Base-by-base conservation (phyloP, 768 basidiomycete genomes). In the Cystobasidium onofrii region DNA sequence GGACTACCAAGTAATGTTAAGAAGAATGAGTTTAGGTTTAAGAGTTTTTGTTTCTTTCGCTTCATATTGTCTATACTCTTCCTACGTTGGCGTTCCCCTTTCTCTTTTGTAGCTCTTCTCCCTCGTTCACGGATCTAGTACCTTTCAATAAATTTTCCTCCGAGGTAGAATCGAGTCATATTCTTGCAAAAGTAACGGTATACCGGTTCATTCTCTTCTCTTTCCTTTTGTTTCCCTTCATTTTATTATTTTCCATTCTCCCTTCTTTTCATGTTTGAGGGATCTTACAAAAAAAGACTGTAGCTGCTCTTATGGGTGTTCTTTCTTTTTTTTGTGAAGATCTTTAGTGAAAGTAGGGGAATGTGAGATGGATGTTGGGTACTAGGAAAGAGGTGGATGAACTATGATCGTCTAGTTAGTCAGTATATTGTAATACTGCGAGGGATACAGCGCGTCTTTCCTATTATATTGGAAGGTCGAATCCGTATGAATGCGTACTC, bases 161-260 rank as follows among this genome's bases (percentile, higher is more conserved):
- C 55, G 44, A 44, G 69, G 36, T 52, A 57, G 69, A 54, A 71
- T 71, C 69, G 69, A 71, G 69, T 71, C 69, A 71, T 71, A 71
- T 44, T 60, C 69, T 44, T 71, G 69, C 69, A 29, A 71, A 15
- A 71, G 12, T 41, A 64, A 41, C 25, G 57, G 57, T 34, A 15
- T 27, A n/a, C 25, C 29, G 57, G 57, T 29, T 13, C 33, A 34
- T 27, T 27, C 29, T 60, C 29, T 60, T 60, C 52, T 20, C 10
- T 54, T 54, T 54, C 27, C 52, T 10, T 20, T 6, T 29, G 18
- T n/a, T 10, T 10, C 20, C 52, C 6, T 54, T 54, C n/a, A n/a
- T n/a, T n/a, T n/a, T n/a, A n/a, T n/a, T n/a, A n/a, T n/a, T n/a
- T n/a, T n/a, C n/a, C n/a, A n/a, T n/a, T n/a, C n/a, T 54, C 27